Evolutionary conservation across 1,284 basidiomycete genomes (phyloP).

Genomic region (Tausonia pullulans): DNA sequence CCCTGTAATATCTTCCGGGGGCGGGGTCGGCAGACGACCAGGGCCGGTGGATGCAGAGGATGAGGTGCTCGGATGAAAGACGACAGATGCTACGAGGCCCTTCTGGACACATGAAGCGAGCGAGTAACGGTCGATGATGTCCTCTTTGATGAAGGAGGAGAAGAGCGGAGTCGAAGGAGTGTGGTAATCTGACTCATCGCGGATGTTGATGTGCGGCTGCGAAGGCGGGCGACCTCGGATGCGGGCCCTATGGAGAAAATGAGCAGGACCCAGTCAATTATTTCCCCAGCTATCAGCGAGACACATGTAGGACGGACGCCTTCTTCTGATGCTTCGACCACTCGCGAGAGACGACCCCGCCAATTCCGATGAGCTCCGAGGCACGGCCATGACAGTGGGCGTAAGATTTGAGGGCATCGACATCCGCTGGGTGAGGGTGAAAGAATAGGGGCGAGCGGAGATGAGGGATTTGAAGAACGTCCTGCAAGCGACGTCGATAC

Average conservation of each 20-base stretch:
- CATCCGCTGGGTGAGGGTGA: slow-evolving; percentile 5
- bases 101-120: neutral
- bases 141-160: neutral
- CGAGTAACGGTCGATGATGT: slow-evolving; percentile 2
- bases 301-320: neutral
- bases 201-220: slow-evolving; percentile 7
- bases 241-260: neutral
- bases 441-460: slow-evolving; percentile 9
- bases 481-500: neutral
- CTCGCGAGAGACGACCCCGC: slow-evolving; percentile 2
- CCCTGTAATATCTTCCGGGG: too few relatives aligned
- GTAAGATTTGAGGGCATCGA: slow-evolving; percentile 7
- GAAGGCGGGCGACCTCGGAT: neutral
- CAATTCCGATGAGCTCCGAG: slow-evolving; percentile 6
- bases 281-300: neutral
- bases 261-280: neutral
- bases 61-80: neutral
- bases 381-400: neutral
- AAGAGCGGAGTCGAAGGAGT: slow-evolving; percentile 5
- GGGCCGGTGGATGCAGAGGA: neutral
- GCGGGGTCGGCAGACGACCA: neutral
- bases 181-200: slow-evolving; percentile 3
- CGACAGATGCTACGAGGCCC: neutral
- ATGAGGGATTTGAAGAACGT: neutral
- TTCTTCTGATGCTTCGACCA: slow-evolving; percentile 11